These are phyloP conservation scores for Rhizopogon rudus DNA, from an alignment of 768 basidiomycete species.

Conservation along the genomic window DNA sequence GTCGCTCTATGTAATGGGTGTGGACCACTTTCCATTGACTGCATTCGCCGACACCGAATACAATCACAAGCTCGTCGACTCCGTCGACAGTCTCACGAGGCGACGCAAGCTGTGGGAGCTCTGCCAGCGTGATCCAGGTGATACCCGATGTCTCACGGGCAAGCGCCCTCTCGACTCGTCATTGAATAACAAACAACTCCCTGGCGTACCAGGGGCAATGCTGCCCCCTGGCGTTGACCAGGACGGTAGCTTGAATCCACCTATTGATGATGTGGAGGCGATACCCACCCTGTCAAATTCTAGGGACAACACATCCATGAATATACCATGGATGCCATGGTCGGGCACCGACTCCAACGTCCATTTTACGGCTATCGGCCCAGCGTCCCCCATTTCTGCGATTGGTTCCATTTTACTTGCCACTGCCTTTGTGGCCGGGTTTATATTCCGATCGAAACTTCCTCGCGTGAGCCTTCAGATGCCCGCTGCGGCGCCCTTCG, in stretches of 20 bases:
- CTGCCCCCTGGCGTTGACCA: constrained; percentile 20
- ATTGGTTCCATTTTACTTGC: constrained; percentile 21
- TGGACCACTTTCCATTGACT: constrained; percentile 76
- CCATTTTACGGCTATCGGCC: constrained; percentile 4
- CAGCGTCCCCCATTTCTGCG: constrained; percentile 10
- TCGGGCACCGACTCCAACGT: neutral
- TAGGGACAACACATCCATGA: constrained; percentile 9
- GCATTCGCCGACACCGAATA: constrained; percentile 53
- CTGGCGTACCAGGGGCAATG: constrained; percentile 44
- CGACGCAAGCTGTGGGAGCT: constrained; percentile 38
- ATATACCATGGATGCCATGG: constrained; percentile 11
- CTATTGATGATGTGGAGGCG: constrained; percentile 12
- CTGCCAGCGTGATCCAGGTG: constrained; percentile 34
- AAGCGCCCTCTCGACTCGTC: constrained; percentile 46
- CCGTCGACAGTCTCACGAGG: constrained; percentile 41
- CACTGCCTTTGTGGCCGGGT: constrained; percentile 15
- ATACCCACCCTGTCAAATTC: constrained; percentile 13
- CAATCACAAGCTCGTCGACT: constrained; percentile 30
- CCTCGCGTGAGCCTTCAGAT: constrained; percentile 8
- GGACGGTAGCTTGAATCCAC: constrained; percentile 2
- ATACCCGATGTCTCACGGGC: constrained; percentile 61
- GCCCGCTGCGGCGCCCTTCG: constrained; percentile 1
- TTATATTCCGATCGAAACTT: constrained; percentile 21
- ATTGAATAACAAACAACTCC: constrained; percentile 53
- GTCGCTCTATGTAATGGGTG: constrained; percentile 84